Evolutionary conservation across 345 rosid genomes (phyloP).

Genomic region (Aquilaria sinensis): DNA sequence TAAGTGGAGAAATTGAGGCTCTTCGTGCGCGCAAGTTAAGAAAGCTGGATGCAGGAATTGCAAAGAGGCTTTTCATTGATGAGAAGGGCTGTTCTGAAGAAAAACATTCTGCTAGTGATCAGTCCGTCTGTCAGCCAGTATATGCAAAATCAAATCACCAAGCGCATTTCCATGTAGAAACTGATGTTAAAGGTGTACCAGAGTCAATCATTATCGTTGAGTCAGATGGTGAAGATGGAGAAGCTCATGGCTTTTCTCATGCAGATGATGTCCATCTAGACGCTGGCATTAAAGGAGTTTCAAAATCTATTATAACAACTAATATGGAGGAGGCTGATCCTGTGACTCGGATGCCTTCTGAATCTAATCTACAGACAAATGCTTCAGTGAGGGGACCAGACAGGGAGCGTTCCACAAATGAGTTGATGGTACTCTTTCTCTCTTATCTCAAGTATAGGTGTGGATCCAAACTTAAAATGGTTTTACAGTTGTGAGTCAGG

Average conservation of each 20-base stretch:
- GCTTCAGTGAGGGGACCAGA: neutral
- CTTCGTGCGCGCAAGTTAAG: slow-evolving; percentile 1
- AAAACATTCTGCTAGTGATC: neutral
- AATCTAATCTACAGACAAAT: neutral
- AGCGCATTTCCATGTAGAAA: slow-evolving; percentile 30
- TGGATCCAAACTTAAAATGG: neutral
- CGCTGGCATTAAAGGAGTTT: too few relatives aligned
- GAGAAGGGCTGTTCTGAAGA: neutral
- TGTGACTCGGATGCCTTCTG: neutral
- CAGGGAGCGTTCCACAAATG: too few relatives aligned
- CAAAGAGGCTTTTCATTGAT: neutral
- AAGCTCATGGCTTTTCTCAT: neutral
- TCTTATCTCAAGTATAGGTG: neutral
- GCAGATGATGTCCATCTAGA: too few relatives aligned
- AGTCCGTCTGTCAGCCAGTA: neutral
- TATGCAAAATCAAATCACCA: slow-evolving; percentile 16
- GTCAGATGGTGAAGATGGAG: slow-evolving; percentile 60
- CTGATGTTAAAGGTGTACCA: slow-evolving; percentile 18
- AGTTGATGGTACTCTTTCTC: neutral
- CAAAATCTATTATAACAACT: too few relatives aligned
- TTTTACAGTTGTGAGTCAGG: neutral
- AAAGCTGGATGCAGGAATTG: neutral
- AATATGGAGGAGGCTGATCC: too few relatives aligned
- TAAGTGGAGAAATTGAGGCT: neutral
- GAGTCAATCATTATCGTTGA: slow-evolving; percentile 40